Evolutionary conservation across 2,329 filamentous ascomycete species (phyloP).

Genomic region (Colletotrichum incanum): DNA sequence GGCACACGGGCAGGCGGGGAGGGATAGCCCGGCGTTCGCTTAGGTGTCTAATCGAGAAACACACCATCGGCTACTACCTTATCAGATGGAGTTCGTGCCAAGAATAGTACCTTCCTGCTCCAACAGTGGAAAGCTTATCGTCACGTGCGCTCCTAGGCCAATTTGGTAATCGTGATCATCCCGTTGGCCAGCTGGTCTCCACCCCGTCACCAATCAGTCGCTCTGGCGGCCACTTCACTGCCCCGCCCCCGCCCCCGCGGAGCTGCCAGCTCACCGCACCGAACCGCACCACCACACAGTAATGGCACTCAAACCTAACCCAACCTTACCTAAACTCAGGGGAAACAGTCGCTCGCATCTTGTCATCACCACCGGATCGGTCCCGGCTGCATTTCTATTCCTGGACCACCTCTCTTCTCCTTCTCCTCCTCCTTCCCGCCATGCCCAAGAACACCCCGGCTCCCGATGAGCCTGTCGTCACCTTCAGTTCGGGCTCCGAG

Average conservation of each 20-base stretch:
- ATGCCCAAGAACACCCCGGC: conserved; percentile 42
- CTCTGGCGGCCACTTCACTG: neutral
- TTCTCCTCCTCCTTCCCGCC: neutral
- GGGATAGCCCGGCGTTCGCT: conserved; percentile 1
- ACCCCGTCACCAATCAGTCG: neutral
- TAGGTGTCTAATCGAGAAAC: conserved; percentile 10
- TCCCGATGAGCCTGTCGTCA: conserved; percentile 46
- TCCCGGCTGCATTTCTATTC: conserved; percentile 26
- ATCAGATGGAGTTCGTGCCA: conserved; percentile 28
- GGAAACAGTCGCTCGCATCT: conserved; percentile 6
- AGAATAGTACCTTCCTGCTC: conserved; percentile 1
- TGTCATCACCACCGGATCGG: neutral
- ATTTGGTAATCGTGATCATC: conserved; percentile 16
- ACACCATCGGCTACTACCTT: neutral
- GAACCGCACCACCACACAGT: conserved; percentile 12
- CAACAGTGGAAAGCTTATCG: neutral
- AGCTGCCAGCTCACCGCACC: conserved; percentile 18
- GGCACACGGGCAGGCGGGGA: neutral
- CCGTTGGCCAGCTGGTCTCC: conserved; percentile 11
- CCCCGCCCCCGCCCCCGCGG: conserved; percentile 15
- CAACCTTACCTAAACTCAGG: conserved; percentile 21
- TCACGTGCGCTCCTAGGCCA: conserved; percentile 12
- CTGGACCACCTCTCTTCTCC: neutral
- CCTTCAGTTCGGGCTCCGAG: conserved; percentile 50
- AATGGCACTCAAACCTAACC: conserved; percentile 11